phyloP scores from a whole-genome alignment of 2,329 filamentous ascomycete species.

The Achaetomium macrosporum region DNA sequence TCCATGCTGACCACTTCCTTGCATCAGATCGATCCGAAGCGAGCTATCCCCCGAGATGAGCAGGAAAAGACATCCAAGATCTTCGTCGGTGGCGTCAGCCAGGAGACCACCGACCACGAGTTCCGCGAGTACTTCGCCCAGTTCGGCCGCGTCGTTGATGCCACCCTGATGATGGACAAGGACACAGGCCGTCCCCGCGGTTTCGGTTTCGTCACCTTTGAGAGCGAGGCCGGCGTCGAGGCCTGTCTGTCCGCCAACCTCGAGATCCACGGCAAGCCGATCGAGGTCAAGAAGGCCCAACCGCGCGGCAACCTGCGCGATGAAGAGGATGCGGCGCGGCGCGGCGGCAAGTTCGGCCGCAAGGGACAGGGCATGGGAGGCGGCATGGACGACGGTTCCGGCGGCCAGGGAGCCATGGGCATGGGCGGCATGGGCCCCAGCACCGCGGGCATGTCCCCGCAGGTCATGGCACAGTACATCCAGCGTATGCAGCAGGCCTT shows the following conservation, averaged over 20 bases:
- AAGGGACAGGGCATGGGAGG: slow-evolving; percentile 23
- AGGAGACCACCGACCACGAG: slow-evolving; percentile 92
- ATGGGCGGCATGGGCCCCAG: slow-evolving; percentile 36
- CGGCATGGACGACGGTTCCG: slow-evolving; percentile 32
- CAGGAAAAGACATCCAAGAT: slow-evolving; percentile 99
- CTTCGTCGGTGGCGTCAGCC: slow-evolving; percentile 94
- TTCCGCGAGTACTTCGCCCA: slow-evolving; percentile 97
- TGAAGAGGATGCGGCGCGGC: slow-evolving; percentile 68
- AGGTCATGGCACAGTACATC: slow-evolving; percentile 98
- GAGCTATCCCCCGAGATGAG: slow-evolving; percentile 93
- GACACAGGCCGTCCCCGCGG: slow-evolving; percentile 94
- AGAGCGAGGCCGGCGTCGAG: slow-evolving; percentile 91
- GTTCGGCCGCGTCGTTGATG: slow-evolving; percentile 93
- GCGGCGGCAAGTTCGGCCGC: slow-evolving; percentile 49
- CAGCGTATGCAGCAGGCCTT: slow-evolving; percentile 98
- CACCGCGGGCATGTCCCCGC: slow-evolving; percentile 70
- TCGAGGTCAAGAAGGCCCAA: slow-evolving; percentile 97
- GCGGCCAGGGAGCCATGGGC: slow-evolving; percentile 30
- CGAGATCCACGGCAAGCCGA: slow-evolving; percentile 90
- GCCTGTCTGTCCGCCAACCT: slow-evolving; percentile 78
- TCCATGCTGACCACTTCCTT: not conserved
- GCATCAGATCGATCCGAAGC: slow-evolving; percentile 87
- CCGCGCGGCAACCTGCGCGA: slow-evolving; percentile 91
- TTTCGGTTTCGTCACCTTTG: slow-evolving; percentile 97
- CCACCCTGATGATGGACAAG: slow-evolving; percentile 99